Conservation (phyloP, 192 early-diverging fungal species). For the Phlyctochytrium arcticum region DNA sequence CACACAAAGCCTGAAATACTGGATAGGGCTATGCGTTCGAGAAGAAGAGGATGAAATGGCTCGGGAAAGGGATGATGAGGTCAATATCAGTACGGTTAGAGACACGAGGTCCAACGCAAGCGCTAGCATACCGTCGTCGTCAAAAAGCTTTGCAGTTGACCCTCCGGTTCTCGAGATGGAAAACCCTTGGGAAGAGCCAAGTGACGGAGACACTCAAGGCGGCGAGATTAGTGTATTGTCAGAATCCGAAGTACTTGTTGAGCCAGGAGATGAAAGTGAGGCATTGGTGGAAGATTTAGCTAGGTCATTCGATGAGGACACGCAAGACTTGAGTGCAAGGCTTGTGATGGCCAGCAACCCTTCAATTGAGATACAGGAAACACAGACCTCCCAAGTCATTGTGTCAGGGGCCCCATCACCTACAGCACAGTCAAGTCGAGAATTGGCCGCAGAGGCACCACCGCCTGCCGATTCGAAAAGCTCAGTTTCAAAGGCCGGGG, state of each 20-base stretch:
- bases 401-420: no score
- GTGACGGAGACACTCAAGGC: not conserved
- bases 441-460: no score
- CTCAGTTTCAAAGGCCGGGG: not conserved
- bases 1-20: constrained; percentile 62
- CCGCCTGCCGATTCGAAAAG: no score
- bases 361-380: no score
- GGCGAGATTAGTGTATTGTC: no score
- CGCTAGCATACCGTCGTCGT: not conserved
- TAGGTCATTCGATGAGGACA: not conserved
- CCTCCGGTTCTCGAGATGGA: not conserved
- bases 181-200: no score
- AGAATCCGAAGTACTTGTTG: not conserved
- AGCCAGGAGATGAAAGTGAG: constrained; percentile 1
- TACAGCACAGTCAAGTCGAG: no score
- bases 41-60: constrained; percentile 12
- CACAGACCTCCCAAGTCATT: no score
- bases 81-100: not conserved
- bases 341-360: no score
- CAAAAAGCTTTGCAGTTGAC: not conserved
- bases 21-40: constrained; percentile 37
- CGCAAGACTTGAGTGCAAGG: no score
- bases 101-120: not conserved
- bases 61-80: not conserved
- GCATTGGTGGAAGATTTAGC: not conserved